Percentiles rank a stretch among this genome's conserved stretches.
Conservation (phyloP, 176 grass and related monocot species). For the Pontederia crassipes region DNA sequence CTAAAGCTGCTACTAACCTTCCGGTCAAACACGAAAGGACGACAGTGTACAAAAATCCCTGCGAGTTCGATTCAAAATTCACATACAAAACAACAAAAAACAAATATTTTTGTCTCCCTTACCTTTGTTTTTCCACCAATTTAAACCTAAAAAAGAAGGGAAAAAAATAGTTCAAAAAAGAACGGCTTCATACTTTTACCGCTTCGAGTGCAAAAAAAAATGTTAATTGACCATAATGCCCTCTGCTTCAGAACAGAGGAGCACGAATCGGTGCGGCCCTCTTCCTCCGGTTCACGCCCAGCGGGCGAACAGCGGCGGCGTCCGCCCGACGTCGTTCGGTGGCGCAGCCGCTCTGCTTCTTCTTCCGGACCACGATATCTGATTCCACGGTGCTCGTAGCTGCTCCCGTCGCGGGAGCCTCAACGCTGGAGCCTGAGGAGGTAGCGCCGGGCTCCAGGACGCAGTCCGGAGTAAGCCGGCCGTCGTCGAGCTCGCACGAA, state of each 20-base stretch:
- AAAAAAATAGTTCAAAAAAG: too few relatives aligned
- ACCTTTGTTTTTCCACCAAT: too few relatives aligned
- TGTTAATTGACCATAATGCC: too few relatives aligned
- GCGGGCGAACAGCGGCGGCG: not conserved
- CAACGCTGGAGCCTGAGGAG: constrained; percentile 13
- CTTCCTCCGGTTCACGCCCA: not conserved
- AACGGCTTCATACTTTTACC: too few relatives aligned
- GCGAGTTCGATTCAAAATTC: too few relatives aligned
- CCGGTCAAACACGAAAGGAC: too few relatives aligned
- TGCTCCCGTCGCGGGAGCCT: not conserved
- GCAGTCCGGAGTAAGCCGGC: constrained; percentile 28
- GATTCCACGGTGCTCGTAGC: not conserved
- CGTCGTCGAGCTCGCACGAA: constrained; percentile 20
- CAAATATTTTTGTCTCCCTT: too few relatives aligned
- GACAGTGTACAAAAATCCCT: too few relatives aligned
- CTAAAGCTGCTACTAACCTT: too few relatives aligned
- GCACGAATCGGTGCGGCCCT: not conserved
- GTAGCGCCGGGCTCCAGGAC: constrained; percentile 15
- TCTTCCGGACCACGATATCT: not conserved
- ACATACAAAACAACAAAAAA: too few relatives aligned
- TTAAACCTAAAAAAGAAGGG: too few relatives aligned
- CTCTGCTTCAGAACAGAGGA: not conserved
- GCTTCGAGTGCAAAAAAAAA: too few relatives aligned
- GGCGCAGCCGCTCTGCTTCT: not conserved
- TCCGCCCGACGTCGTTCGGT: not conserved